Evolutionary conservation across 1,139 yeast genomes (phyloP), one percentile per base, ranked within the genome.

Genomic region (Sugiyamaella novakii): DNA sequence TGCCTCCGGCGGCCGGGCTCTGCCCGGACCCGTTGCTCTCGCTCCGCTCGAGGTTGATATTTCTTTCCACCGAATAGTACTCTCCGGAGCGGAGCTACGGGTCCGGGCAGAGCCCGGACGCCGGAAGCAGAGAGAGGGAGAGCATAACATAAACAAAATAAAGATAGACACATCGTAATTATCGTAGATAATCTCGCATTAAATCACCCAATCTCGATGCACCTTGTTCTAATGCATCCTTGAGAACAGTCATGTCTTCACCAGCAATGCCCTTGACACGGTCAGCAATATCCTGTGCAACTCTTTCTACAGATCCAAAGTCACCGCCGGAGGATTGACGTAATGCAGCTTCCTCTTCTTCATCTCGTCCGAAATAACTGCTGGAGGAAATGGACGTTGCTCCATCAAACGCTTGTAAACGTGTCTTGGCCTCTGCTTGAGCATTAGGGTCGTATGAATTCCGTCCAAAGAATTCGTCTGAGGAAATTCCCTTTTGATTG

Each of bases 161-260:
- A 30, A 27, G 17, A 17, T 55, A 19, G 27, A 34, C 17, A 24
- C 24, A 3, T 17, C 11, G 14, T 31, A 10, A 39, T 46, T 66
- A 78, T 62, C 87, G 75, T 63, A 89, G 72, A 65, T 87, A 87
- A 65, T 89, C 96, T 62, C 97, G 80, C 72, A 91, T 75, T 65
- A 84, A 82, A 33, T 84, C 84, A 30, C 95, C 89, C 52, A 91
- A 75, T 69, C 85, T 88, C 62, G 83, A 84, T 21, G 97, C 97
- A 53, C 98, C 98, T 58, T 83, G 89, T 68, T 91, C 98, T 57
- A 92, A 77, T n/a, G 91, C 96, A 68, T 87, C 96, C 70, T 87
- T 89, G 63, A 92, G 73, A 42, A 84, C 88, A 49, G 85, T 88
- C 66, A 92, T 73, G 68, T 92, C 98, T 61, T 91, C 96, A 59